Percentiles rank a stretch among this genome's conserved stretches.
Conservation (phyloP, 73 alveolate species). For the Uronychia setigera region DNA sequence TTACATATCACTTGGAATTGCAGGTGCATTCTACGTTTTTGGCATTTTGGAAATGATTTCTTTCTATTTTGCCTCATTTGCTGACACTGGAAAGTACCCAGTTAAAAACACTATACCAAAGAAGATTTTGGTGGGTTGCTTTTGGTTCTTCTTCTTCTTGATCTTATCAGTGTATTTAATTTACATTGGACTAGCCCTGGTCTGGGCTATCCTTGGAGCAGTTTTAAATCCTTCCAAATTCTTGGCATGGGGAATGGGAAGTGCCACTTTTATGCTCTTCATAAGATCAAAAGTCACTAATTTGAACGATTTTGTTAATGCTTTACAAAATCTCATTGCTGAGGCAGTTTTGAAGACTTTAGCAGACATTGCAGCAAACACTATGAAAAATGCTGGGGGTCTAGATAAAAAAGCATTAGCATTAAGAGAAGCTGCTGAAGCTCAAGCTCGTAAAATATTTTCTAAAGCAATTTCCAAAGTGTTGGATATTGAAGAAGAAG, state of each 20-base stretch:
- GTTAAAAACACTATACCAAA: neutral
- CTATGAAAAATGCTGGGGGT: neutral
- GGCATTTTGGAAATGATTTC: conserved; percentile 29
- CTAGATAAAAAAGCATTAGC: too few relatives aligned
- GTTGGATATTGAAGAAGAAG: too few relatives aligned
- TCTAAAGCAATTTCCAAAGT: too few relatives aligned
- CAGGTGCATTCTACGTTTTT: neutral
- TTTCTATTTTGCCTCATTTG: conserved; percentile 12
- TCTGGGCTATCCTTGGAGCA: conserved; percentile 28
- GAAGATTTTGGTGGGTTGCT: neutral
- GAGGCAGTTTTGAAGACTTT: neutral
- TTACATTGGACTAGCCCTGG: neutral
- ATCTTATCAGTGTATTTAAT: neutral
- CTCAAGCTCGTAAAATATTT: too few relatives aligned
- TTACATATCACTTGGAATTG: neutral
- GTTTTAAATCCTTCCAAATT: conserved; percentile 27
- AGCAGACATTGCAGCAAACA: neutral
- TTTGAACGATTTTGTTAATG: neutral
- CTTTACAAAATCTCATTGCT: neutral
- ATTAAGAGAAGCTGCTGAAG: too few relatives aligned
- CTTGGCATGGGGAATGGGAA: conserved; percentile 12
- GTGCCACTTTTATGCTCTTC: conserved; percentile 1
- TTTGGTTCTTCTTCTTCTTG: neutral
- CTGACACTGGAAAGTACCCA: conserved; percentile 25
- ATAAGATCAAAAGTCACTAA: neutral